Evolutionary conservation across 192 early-diverging fungal genomes (phyloP).

Genomic region (Umbelopsis sp.): DNA sequence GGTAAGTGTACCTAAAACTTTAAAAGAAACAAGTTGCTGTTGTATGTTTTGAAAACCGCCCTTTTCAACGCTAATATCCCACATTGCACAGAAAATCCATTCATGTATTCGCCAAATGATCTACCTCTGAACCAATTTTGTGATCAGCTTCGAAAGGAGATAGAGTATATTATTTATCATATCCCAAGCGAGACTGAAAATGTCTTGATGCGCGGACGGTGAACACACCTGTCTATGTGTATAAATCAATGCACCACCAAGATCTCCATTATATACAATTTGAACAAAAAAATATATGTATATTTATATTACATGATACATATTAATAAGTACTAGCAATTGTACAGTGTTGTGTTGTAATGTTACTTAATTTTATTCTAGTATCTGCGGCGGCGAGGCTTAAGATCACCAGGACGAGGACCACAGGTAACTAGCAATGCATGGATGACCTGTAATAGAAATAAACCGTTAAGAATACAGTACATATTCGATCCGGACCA

Average conservation of each 20-base stretch:
- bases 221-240: background rate
- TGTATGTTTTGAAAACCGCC: background rate
- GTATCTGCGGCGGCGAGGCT: background rate
- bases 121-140: constrained; percentile 59
- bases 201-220: constrained; percentile 11
- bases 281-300: background rate
- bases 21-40: no score
- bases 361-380: background rate
- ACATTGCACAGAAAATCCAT: constrained; percentile 27
- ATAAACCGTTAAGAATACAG: background rate
- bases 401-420: constrained; percentile 12
- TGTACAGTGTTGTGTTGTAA: no score
- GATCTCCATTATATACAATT: background rate
- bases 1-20: no score
- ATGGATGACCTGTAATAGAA: background rate
- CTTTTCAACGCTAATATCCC: background rate
- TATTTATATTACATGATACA: constrained; percentile 2
- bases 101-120: constrained; percentile 58
- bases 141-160: constrained; percentile 55
- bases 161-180: constrained; percentile 57
- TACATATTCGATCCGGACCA: background rate
- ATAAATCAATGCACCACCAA: no score
- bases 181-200: constrained; percentile 32
- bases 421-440: constrained; percentile 2
- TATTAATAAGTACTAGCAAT: background rate